Conservation (phyloP, 2,329 filamentous ascomycete genomes). For the Amylocarpus encephaloides region DNA sequence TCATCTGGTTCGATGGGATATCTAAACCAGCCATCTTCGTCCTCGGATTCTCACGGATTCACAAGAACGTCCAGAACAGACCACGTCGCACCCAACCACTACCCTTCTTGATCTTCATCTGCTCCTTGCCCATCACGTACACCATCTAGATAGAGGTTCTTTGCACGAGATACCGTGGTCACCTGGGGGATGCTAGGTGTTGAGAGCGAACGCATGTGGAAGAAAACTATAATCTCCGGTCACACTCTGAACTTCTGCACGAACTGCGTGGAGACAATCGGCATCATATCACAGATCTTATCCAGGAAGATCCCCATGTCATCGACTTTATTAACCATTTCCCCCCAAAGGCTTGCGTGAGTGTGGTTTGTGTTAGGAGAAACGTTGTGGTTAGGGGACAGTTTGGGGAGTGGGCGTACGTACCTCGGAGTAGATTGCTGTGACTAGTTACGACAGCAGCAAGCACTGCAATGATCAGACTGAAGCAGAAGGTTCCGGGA, state of each 20-base stretch:
- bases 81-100: slow-evolving; percentile 37
- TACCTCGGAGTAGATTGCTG: slow-evolving; percentile 65
- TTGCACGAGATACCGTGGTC: slow-evolving; percentile 42
- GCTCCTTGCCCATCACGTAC: slow-evolving; percentile 56
- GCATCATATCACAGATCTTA: slow-evolving; percentile 61
- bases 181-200: slow-evolving; percentile 46
- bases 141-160: slow-evolving; percentile 43
- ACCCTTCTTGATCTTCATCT: slow-evolving; percentile 43
- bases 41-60: slow-evolving; percentile 59
- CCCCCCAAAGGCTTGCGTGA: slow-evolving; percentile 38
- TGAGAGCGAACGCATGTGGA: slow-evolving; percentile 62
- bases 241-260: slow-evolving; percentile 62
- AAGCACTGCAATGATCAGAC: slow-evolving; percentile 60
- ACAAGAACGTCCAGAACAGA: slow-evolving; percentile 52
- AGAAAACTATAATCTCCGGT: slow-evolving; percentile 66
- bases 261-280: slow-evolving; percentile 66
- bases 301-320: slow-evolving; percentile 72
- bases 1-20: slow-evolving; percentile 51
- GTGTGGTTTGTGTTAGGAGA: slow-evolving; percentile 36
- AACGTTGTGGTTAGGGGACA: neutral
- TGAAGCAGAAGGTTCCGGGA: slow-evolving; percentile 60
- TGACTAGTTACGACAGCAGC: slow-evolving; percentile 68
- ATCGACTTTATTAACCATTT: slow-evolving; percentile 40
- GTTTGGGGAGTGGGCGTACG: slow-evolving; percentile 32
- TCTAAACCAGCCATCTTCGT: slow-evolving; percentile 59